Conservation (phyloP, 495 filamentous ascomycete species). For the Aspergillus sclerotioniger region DNA sequence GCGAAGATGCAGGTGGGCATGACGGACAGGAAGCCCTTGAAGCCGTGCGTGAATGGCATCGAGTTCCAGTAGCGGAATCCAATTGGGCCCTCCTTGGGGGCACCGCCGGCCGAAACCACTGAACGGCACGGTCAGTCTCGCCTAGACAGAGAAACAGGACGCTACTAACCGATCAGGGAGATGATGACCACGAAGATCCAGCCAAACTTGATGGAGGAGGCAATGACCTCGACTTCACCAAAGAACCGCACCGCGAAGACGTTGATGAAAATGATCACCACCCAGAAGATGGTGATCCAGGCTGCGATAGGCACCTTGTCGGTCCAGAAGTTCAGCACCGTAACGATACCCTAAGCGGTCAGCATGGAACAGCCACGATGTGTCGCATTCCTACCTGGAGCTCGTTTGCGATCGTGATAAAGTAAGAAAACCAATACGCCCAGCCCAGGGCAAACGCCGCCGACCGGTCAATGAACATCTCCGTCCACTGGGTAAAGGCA, state of each 20-base stretch:
- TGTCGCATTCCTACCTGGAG: constrained; percentile 25
- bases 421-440: constrained; percentile 48
- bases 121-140: constrained; percentile 18
- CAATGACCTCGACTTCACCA: constrained; percentile 54
- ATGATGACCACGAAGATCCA: constrained; percentile 48
- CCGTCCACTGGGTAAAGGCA: constrained; percentile 46
- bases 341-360: constrained; percentile 41
- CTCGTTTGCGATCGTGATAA: constrained; percentile 47
- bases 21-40: constrained; percentile 65
- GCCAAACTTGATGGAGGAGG: constrained; percentile 48
- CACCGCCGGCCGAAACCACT: constrained; percentile 57
- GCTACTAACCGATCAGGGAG: constrained; percentile 18
- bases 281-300: constrained; percentile 48
- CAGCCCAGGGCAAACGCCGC: constrained; percentile 51
- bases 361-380: neutral
- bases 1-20: constrained; percentile 68
- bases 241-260: constrained; percentile 50
- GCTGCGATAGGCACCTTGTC: constrained; percentile 39
- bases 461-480: constrained; percentile 47
- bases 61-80: constrained; percentile 65
- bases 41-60: constrained; percentile 64
- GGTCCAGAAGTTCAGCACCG: constrained; percentile 60
- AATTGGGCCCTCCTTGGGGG: constrained; percentile 48
- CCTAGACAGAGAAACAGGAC: constrained; percentile 19
- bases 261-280: constrained; percentile 43